Base-by-base conservation (phyloP, 768 basidiomycete genomes). In the Agaricus bisporus region DNA sequence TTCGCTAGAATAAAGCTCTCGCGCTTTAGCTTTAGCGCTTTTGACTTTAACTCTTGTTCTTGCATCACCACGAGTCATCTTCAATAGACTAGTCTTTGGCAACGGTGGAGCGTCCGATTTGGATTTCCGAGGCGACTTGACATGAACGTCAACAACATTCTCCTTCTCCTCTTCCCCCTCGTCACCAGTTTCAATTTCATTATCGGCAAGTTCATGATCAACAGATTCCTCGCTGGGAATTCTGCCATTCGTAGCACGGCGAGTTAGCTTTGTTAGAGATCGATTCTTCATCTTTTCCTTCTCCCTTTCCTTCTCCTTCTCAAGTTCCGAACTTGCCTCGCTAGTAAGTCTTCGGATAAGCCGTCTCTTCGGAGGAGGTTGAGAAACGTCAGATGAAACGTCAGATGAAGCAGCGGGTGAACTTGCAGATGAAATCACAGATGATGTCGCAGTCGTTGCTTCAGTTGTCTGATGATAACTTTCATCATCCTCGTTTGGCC, bases 21-120 rank as follows among this genome's bases (percentile, higher is more conserved):
- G 51, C 17, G 52, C 35, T 36, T 57, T 56, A 17, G 41, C 52
- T 25, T 35, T 49, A 8, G 55, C 57, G 32, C 48, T 56, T 45
- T 60, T 60, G 57, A 55, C 60, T 55, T 61, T 63, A 10, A 66
- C 58, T 35, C 63, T 51, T 42, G 66, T 68, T 37, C 65, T 54
- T 18, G 66, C 64, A 53, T 66, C 66, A 3, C 52, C 62, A 37
- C 64, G 63, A 2, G 56, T 41, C 18, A 48, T 57, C 37, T 46
- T 61, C 28, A 64, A 42, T 22, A 64, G 41, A 32, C 63, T 58
- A 5, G 49, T 54, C 11, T 53, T 56, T 0, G 50, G 36, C 15
- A 54, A 45, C 11, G 12, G 38, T 42, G 2, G 50, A 11, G 11
- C 32, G 5, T 18, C 41, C 20, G 22, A 42, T 12, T 52, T 17